A percentile compares a stretch with the other conserved stretches of the same genome.
Evolutionary conservation across 352 stramenopile species (phyloP).

Genomic region (Phytophthora rubi): DNA sequence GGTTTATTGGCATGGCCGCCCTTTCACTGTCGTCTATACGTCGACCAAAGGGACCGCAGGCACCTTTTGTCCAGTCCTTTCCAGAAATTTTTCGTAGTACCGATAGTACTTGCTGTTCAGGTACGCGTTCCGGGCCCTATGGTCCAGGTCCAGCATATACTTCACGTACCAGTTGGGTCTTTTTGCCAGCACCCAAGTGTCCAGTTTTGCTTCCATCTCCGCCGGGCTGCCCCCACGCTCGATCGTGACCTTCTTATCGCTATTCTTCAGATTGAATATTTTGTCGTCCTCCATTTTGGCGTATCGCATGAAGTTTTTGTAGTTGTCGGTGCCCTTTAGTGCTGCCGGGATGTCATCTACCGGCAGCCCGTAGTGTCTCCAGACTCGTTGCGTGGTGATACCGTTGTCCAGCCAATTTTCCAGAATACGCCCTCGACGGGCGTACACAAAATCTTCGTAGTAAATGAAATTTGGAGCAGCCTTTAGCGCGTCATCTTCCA

Average conservation of each 20-base stretch:
- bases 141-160: constrained; percentile 11
- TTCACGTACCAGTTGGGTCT: constrained; percentile 14
- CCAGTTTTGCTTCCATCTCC: constrained; percentile 18
- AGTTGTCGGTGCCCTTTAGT: constrained; percentile 15
- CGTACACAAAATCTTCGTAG: constrained; percentile 19
- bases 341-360: constrained; percentile 5
- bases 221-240: background rate
- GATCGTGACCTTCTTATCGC: background rate
- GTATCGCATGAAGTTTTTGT: constrained; percentile 21
- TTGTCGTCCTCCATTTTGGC: constrained; percentile 20
- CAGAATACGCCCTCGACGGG: constrained; percentile 3
- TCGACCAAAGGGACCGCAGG: too few species aligned
- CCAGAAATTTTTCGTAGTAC: constrained; percentile 8
- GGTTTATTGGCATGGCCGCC: too few species aligned
- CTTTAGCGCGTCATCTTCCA: constrained; percentile 10
- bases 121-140: background rate
- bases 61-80: background rate
- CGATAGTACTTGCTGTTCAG: background rate
- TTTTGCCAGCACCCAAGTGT: constrained; percentile 8
- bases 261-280: constrained; percentile 11
- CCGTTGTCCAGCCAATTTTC: background rate
- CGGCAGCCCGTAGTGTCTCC: background rate
- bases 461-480: constrained; percentile 15
- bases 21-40: background rate
- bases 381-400: background rate